Evolutionary conservation across 1,284 basidiomycete genomes (phyloP), one percentile per base, ranked within the genome.

Genomic region (Ganoderma sinense): DNA sequence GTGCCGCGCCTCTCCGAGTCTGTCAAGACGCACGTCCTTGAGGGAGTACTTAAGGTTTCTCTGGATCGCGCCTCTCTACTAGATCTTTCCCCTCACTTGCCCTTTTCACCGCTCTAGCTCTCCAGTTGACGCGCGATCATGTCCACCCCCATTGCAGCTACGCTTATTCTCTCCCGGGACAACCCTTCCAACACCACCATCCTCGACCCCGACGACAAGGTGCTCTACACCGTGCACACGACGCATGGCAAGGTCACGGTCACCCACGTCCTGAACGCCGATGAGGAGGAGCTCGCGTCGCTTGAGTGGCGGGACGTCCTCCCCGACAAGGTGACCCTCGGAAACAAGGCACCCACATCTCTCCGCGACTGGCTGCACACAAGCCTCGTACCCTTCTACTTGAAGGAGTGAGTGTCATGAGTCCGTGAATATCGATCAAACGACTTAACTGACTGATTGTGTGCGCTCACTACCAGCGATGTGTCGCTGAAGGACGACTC

Each of bases 171-270:
- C 60, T 71, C 80, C 41, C 81, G 78, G 1, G 84, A 86, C 75
- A 84, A 85, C 74, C 84, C 84, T 20, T 84, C 78, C 68, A 85
- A 85, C 71, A 82, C 83, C 29, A 79, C 78, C 23, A 79, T 87
- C 73, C 71, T 76, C 61, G 79, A 82, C 70, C 76, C 77, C 1
- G 78, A 80, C 26, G 80, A 80, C 45, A 77, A 80, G 70, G 71
- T 78, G n/a, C 59, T 82, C 29, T 86, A 86, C 74, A 78, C 75
- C 39, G 83, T 85, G 31, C 66, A 73, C 58, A 83, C 84, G 1
- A 79, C 83, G 64, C 78, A 82, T 68, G 75, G 73, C 11, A 73
- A 80, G 62, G 75, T 67, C 2, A 76, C 80, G 2, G 68, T 78
- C 20, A 85, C 84, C 13, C 75, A 76, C 53, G 79, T 86, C 53